A percentile compares a stretch with the other conserved stretches of the same genome.
Evolutionary conservation across 352 stramenopile genomes (phyloP).

Genomic region (Globisporangium parvum): DNA sequence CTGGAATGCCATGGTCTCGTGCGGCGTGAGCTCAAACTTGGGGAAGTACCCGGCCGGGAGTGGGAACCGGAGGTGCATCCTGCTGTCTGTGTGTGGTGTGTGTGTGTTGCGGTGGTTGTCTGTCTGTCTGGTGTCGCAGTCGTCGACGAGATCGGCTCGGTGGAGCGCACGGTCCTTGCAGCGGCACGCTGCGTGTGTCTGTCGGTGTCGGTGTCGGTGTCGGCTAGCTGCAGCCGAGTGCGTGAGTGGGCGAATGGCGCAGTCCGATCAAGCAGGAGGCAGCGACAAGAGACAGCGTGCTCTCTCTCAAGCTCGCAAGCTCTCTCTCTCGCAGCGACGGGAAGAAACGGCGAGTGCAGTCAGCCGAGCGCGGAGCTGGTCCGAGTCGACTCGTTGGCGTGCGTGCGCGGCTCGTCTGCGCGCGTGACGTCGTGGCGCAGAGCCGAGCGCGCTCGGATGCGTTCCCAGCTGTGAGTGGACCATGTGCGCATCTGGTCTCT

Average conservation of each 20-base stretch:
- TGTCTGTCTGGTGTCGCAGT: too few relatives aligned
- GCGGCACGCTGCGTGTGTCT: too few relatives aligned
- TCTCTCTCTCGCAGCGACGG: neutral
- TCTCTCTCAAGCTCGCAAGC: neutral
- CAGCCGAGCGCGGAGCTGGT: neutral
- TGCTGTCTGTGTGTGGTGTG: slow-evolving; percentile 6
- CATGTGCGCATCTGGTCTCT: too few relatives aligned
- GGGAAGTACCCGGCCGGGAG: slow-evolving; percentile 62
- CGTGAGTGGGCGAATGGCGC: neutral
- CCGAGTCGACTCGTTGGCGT: neutral
- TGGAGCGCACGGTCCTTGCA: too few relatives aligned
- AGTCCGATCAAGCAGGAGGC: neutral
- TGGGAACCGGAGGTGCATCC: slow-evolving; percentile 71
- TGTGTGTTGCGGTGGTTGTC: too few relatives aligned
- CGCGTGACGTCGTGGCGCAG: too few relatives aligned
- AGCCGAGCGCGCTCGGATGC: too few relatives aligned
- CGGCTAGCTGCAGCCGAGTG: neutral
- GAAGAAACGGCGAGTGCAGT: neutral
- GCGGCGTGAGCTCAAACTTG: slow-evolving; percentile 56
- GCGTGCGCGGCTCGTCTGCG: too few relatives aligned
- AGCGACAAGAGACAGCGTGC: neutral
- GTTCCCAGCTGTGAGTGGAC: too few relatives aligned
- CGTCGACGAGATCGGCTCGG: too few relatives aligned
- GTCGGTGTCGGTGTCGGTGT: neutral
- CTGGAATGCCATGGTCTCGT: slow-evolving; percentile 47